These are phyloP conservation scores for Marsdenia floribunda DNA, from an alignment of 257 asterid genomes.

Conservation along the genomic window DNA sequence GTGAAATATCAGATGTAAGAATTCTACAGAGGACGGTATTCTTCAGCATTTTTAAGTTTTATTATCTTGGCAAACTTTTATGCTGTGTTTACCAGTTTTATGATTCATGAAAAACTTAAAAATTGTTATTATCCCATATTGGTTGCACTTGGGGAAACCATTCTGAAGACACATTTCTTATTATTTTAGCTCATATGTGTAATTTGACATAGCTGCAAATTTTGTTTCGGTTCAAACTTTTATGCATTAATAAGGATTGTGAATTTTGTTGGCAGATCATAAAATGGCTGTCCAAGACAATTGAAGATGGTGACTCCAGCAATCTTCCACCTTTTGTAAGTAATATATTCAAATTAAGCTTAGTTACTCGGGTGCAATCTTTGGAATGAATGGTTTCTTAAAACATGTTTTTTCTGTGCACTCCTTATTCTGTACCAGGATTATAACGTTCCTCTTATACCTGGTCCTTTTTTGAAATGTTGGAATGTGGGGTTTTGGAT, in stretches of 20 bases:
- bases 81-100: background rate
- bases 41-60: background rate
- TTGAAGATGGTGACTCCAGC: constrained; percentile 86
- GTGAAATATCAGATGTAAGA: constrained; percentile 65
- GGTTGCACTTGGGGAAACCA: background rate
- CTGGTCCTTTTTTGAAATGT: background rate
- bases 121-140: background rate
- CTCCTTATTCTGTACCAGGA: background rate
- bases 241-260: constrained; percentile 12
- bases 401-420: background rate
- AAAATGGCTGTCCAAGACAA: constrained; percentile 72
- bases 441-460: background rate
- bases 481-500: background rate
- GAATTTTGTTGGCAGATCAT: constrained; percentile 51
- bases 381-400: background rate
- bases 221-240: constrained; percentile 2
- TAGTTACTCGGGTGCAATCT: background rate
- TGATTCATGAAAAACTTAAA: background rate
- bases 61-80: background rate
- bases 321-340: constrained; percentile 91
- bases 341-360: constrained; percentile 12
- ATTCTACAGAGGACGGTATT: background rate
- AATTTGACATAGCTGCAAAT: background rate
- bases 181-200: background rate
- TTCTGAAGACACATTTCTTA: background rate